These are phyloP conservation scores for Calonectria henricotiae DNA, from an alignment of 2,329 filamentous ascomycete genomes.

Conservation along the genomic window DNA sequence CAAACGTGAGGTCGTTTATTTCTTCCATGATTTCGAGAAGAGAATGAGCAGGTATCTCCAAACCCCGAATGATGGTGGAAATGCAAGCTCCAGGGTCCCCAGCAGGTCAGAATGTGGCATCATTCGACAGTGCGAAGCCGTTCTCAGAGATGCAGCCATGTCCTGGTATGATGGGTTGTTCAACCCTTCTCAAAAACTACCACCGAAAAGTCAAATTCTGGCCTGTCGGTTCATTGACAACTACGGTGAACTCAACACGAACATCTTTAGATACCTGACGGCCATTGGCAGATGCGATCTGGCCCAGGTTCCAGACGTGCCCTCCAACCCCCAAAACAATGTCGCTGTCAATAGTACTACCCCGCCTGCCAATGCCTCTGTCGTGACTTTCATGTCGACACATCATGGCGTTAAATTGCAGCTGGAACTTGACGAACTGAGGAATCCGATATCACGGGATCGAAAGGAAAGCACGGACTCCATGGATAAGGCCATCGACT, in stretches of 20 bases:
- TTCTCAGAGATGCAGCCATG: background rate
- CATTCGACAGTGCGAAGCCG: background rate
- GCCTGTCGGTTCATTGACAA: background rate
- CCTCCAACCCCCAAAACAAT: background rate
- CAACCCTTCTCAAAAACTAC: background rate
- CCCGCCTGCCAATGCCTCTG: background rate
- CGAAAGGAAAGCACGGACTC: too few species aligned
- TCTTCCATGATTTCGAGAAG: background rate
- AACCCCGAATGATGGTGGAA: too few species aligned
- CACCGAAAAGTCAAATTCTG: background rate
- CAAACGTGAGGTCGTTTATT: background rate
- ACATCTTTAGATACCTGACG: background rate
- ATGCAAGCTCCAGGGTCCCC: background rate
- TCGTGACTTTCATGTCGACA: too few species aligned
- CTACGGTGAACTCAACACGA: background rate
- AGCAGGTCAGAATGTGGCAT: background rate
- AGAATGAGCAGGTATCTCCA: too few species aligned
- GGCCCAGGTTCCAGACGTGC: background rate
- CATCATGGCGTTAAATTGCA: too few species aligned
- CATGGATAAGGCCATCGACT: too few species aligned
- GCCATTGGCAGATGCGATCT: conserved; percentile 6
- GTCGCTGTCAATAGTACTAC: too few species aligned
- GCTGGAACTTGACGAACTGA: too few species aligned
- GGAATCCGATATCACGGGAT: too few species aligned
- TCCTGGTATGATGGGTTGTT: too few species aligned